Conservation (phyloP, 2,329 filamentous ascomycete genomes). For the Microascus cirrosus region DNA sequence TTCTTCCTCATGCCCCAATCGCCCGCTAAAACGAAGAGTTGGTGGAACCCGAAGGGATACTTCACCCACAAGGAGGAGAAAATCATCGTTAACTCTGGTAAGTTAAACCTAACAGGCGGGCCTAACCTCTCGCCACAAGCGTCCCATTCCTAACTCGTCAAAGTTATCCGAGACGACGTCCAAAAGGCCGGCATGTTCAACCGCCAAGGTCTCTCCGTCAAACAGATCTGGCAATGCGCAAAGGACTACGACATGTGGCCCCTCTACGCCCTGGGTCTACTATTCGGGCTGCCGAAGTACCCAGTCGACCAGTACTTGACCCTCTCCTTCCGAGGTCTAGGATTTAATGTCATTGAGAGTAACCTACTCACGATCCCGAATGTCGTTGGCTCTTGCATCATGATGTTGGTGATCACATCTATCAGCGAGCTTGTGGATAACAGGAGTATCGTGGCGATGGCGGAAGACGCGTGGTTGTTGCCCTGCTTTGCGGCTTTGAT, state of each 20-base stretch:
- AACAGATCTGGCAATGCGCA: constrained; percentile 30
- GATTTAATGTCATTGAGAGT: constrained; percentile 36
- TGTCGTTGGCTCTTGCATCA: constrained; percentile 33
- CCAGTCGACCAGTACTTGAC: constrained; percentile 38
- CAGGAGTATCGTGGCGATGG: constrained; percentile 34
- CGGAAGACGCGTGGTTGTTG: constrained; percentile 39
- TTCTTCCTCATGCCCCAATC: constrained; percentile 48
- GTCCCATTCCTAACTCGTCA: constrained; percentile 4
- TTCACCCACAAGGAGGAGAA: constrained; percentile 53
- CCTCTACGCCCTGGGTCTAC: constrained; percentile 34
- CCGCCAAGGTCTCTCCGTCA: constrained; percentile 31
- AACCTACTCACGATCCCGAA: constrained; percentile 41
- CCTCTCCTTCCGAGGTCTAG: constrained; percentile 35
- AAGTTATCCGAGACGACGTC: constrained; percentile 40
- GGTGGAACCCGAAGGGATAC: constrained; percentile 46
- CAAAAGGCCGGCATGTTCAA: constrained; percentile 45
- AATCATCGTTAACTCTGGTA: constrained; percentile 49
- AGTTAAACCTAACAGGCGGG: not conserved
- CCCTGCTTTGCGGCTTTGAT: constrained; percentile 39
- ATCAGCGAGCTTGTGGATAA: constrained; percentile 37
- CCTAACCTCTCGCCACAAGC: not conserved
- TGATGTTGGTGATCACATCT: constrained; percentile 36
- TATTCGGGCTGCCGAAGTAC: constrained; percentile 33
- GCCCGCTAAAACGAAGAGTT: constrained; percentile 49
- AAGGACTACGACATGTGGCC: constrained; percentile 43